A percentile compares a stretch with the other conserved stretches of the same genome.
Conservation (phyloP, 2,329 filamentous ascomycete species). For the Penicillium capsulatum region DNA sequence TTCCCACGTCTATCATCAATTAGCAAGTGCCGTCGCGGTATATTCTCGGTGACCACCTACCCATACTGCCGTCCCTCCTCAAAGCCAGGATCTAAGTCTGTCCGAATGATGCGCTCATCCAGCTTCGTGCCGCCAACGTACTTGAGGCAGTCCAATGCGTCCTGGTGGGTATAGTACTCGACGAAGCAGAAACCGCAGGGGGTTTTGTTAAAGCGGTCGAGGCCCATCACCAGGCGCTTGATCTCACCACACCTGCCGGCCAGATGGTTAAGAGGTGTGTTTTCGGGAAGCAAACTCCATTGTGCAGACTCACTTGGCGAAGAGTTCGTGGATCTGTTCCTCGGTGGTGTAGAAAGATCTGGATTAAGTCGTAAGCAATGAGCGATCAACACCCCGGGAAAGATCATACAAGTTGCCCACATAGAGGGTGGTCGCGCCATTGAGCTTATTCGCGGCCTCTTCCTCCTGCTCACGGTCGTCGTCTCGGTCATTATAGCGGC, state of each 20-base stretch:
- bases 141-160: constrained; percentile 96
- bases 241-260: constrained; percentile 74
- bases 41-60: constrained; percentile 35
- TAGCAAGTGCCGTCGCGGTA: constrained; percentile 7
- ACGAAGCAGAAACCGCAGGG: constrained; percentile 99
- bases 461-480: constrained; percentile 46
- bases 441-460: constrained; percentile 72
- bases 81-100: constrained; percentile 92
- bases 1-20: constrained; percentile 63
- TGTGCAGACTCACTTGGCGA: constrained; percentile 64
- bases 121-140: constrained; percentile 97
- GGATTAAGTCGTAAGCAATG: constrained; percentile 7
- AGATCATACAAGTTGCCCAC: constrained; percentile 81
- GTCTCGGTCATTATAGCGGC: constrained; percentile 57
- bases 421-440: constrained; percentile 88
- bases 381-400: constrained; percentile 10
- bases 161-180: constrained; percentile 97
- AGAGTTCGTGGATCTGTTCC: constrained; percentile 96
- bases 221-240: constrained; percentile 95
- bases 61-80: constrained; percentile 95
- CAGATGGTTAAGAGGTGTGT: neutral
- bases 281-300: neutral
- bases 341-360: constrained; percentile 96
- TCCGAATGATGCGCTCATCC: constrained; percentile 93
- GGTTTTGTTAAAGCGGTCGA: constrained; percentile 95